These are phyloP conservation scores for Aureobasidium zeae DNA, from an alignment of 2,329 filamentous ascomycete species.

Conservation along the genomic window DNA sequence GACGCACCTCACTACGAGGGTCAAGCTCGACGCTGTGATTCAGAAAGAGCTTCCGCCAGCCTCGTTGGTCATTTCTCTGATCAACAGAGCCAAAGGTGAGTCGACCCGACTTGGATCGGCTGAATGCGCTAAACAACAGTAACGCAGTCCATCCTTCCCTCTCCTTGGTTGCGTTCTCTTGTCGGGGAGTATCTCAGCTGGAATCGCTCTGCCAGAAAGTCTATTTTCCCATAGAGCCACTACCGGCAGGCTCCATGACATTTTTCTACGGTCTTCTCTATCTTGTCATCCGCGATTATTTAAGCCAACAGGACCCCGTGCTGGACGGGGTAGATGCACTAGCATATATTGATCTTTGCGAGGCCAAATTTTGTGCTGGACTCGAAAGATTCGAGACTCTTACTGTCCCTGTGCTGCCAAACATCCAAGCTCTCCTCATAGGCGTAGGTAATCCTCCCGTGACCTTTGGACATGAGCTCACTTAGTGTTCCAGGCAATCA, in stretches of 20 bases:
- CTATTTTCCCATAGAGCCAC: constrained; percentile 14
- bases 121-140: not conserved
- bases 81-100: constrained; percentile 15
- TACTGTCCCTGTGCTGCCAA: constrained; percentile 13
- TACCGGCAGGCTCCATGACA: constrained; percentile 8
- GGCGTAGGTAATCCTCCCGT: constrained; percentile 6
- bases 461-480: no score
- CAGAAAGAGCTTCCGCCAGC: constrained; percentile 13
- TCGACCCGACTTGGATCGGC: not conserved
- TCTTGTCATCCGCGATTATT: constrained; percentile 15
- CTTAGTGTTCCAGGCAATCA: not conserved
- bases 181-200: not conserved
- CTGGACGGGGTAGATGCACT: constrained; percentile 6
- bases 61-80: constrained; percentile 8
- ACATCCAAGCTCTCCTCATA: constrained; percentile 11
- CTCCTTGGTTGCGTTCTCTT: constrained; percentile 12
- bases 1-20: constrained; percentile 7
- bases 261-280: constrained; percentile 16
- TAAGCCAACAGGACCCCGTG: constrained; percentile 5
- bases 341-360: constrained; percentile 13
- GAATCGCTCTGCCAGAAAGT: constrained; percentile 16
- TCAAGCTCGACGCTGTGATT: constrained; percentile 2
- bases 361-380: constrained; percentile 14
- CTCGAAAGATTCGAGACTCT: constrained; percentile 15
- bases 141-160: constrained; percentile 10